Conservation (phyloP, 164 flowering plant species). For the Santalum album region DNA sequence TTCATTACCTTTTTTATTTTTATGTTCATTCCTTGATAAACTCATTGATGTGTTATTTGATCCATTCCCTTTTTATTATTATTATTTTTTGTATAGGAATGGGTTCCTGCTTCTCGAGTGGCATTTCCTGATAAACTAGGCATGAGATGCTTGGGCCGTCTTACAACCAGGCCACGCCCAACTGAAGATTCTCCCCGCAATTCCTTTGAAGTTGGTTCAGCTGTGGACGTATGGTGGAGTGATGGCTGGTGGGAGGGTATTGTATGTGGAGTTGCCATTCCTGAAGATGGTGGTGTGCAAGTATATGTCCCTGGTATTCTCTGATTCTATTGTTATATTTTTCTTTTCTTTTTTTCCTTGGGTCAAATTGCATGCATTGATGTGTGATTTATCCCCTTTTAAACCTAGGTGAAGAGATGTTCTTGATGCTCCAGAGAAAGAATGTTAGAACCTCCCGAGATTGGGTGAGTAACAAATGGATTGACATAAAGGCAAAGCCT, state of each 20-base stretch:
- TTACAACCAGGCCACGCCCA: constrained; percentile 1
- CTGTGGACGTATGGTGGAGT: background rate
- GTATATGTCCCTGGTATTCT: background rate
- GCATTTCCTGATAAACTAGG: background rate
- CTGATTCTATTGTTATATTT: background rate
- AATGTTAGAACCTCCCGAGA: background rate
- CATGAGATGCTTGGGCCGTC: constrained; percentile 2
- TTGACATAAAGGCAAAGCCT: background rate
- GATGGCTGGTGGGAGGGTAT: constrained; percentile 1
- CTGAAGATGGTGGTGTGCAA: background rate
- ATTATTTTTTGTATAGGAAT: background rate
- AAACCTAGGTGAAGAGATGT: background rate
- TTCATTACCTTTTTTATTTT: too few relatives aligned
- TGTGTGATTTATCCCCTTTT: background rate
- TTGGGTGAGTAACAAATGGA: background rate
- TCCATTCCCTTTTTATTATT: background rate
- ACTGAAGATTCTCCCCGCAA: background rate
- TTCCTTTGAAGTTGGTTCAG: background rate
- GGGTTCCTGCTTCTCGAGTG: background rate
- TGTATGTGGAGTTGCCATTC: background rate
- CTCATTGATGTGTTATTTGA: too few relatives aligned
- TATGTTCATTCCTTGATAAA: too few relatives aligned
- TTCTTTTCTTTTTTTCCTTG: background rate
- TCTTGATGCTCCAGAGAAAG: background rate
- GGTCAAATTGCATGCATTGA: background rate